phyloP scores from a whole-genome alignment of 306 rosid genomes.

The Geum urbanum region DNA sequence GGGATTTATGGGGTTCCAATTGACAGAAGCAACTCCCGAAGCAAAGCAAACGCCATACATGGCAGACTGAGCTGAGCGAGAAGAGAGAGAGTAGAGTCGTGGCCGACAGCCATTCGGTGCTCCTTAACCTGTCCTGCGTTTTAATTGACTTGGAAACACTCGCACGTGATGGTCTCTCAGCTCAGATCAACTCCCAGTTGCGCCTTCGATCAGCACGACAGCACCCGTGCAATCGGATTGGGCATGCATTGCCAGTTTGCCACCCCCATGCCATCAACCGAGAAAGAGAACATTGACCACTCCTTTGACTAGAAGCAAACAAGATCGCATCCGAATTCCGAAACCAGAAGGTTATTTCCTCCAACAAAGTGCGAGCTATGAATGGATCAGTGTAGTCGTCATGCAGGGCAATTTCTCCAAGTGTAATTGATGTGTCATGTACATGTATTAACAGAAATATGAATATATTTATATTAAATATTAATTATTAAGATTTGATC shows the following conservation, averaged over 20 bases:
- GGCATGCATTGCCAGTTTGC: not conserved
- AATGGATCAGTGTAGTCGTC: too few relatives aligned
- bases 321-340: not conserved
- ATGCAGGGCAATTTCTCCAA: too few relatives aligned
- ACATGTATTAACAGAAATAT: too few relatives aligned
- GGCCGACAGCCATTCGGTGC: conserved; percentile 48
- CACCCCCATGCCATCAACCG: not conserved
- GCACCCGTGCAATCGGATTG: not conserved
- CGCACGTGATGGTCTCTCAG: conserved; percentile 34
- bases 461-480: too few relatives aligned
- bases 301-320: not conserved
- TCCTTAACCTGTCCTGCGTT: conserved; percentile 10
- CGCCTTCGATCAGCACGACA: not conserved
- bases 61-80: not conserved
- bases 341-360: too few relatives aligned
- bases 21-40: conserved; percentile 27
- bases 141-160: conserved; percentile 17
- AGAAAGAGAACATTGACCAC: not conserved
- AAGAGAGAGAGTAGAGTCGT: conserved; percentile 18
- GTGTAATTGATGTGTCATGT: too few relatives aligned
- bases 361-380: too few relatives aligned
- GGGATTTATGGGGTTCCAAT: conserved; percentile 35
- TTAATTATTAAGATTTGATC: too few relatives aligned
- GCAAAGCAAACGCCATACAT: conserved; percentile 13
- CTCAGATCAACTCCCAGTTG: not conserved